Conservation (phyloP, 108 stramenopile species). For the Craspedostauros australis region DNA sequence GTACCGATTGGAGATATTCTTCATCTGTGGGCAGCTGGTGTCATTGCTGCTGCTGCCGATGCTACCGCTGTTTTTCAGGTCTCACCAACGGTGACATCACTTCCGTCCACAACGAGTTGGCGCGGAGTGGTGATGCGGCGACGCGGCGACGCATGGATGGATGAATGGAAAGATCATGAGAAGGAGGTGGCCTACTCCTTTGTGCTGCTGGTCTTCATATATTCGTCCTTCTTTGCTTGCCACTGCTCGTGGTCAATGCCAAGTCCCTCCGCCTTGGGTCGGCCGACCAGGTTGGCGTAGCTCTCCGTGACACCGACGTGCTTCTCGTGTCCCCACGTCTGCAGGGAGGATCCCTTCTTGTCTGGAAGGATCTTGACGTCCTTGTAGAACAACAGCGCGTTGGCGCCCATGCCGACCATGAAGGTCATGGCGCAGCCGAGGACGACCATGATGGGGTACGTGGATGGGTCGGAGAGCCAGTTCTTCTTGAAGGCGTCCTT, state of each 20-base stretch:
- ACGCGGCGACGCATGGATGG: too few relatives aligned
- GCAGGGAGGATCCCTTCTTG: constrained; percentile 11
- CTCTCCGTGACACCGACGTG: constrained; percentile 10
- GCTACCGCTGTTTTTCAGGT: too few relatives aligned
- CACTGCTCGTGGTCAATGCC: constrained; percentile 65
- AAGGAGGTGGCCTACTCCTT: too few relatives aligned
- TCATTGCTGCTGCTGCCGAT: too few relatives aligned
- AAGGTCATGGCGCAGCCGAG: constrained; percentile 48
- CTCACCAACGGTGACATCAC: too few relatives aligned
- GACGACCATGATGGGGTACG: constrained; percentile 62
- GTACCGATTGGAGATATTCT: too few relatives aligned
- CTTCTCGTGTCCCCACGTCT: constrained; percentile 2
- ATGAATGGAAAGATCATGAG: too few relatives aligned
- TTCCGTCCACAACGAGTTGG: too few relatives aligned
- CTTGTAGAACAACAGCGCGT: constrained; percentile 51
- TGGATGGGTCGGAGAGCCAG: constrained; percentile 53
- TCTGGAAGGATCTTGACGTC: constrained; percentile 47
- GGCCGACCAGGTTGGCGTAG: neutral
- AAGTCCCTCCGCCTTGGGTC: constrained; percentile 57
- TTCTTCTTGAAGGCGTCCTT: constrained; percentile 18
- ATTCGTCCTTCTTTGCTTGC: constrained; percentile 45
- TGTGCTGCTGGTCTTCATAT: too few relatives aligned
- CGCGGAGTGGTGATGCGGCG: too few relatives aligned
- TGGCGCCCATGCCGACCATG: constrained; percentile 42
- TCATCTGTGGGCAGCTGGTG: too few relatives aligned